Evolutionary conservation across 2,329 filamentous ascomycete genomes (phyloP).

Genomic region (Neonectria faginata): DNA sequence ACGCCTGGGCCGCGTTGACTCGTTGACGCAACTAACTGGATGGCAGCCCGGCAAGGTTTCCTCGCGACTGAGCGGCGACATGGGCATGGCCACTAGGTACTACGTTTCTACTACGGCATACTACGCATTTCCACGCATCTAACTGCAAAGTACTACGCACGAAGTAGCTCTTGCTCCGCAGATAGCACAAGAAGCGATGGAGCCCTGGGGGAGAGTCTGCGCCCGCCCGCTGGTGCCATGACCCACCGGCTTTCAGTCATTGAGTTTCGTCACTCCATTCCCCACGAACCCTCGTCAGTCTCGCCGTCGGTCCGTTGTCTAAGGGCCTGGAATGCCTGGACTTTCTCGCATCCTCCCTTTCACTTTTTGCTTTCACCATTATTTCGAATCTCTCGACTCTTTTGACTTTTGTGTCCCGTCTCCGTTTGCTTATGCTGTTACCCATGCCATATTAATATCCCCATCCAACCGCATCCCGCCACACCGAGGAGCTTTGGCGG

Average conservation of each 20-base stretch:
- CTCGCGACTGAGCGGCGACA: constrained; percentile 1
- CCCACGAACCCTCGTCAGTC: constrained; percentile 30
- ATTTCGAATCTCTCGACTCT: not conserved
- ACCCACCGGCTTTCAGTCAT: constrained; percentile 42
- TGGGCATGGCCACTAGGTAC: not conserved
- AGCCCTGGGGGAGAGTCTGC: constrained; percentile 36
- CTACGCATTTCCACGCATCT: not conserved
- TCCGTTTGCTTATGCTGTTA: not conserved
- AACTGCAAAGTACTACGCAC: constrained; percentile 1
- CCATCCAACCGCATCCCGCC: constrained; percentile 30
- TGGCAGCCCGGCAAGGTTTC: not conserved
- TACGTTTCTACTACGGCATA: not conserved
- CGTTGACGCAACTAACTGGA: constrained; percentile 9
- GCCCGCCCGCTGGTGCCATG: constrained; percentile 39
- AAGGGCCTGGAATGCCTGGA: constrained; percentile 38
- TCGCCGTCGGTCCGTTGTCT: constrained; percentile 34
- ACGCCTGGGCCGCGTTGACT: not conserved
- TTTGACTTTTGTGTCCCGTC: constrained; percentile 18
- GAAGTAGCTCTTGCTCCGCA: constrained; percentile 17
- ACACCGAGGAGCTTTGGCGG: constrained; percentile 33
- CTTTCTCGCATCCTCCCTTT: constrained; percentile 17
- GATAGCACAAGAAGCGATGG: constrained; percentile 14
- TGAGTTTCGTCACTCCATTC: constrained; percentile 46
- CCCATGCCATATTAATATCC: constrained; percentile 40
- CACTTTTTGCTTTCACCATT: not conserved